Evolutionary conservation across 768 basidiomycete genomes (phyloP), one percentile per base, ranked within the genome.

Genomic region (Psilocybe sp.): DNA sequence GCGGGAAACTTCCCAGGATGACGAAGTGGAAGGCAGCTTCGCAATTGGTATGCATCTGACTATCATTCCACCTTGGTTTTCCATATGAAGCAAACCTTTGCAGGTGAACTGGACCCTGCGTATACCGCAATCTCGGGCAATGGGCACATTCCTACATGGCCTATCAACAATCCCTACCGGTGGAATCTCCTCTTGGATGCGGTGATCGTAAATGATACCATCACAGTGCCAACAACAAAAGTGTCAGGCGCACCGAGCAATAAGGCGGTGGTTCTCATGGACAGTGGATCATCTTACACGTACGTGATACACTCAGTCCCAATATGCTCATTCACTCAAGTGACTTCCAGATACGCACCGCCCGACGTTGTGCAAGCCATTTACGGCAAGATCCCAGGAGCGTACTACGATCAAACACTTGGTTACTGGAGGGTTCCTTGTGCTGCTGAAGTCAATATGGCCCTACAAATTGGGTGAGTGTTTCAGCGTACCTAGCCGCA

Each of bases 271-370:
- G 78, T 81, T 18, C 70, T 89, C 31, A 75, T 93, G 47, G 91
- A 93, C 64, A 91, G 80, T 51, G 91, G 91, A 5, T 85, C 91
- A 3, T 89, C 90, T 2, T 90, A 82, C 64, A 83, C 87, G 85
- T 89, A 62, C 51, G 87, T 61, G 12, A 4, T 44, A 9, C 31
- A 14, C 37, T 46, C 12, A 23, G 28, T 32, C 31, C 19, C 16
- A 20, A 11, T 33, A 34, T 39, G 14, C 16, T 33, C 37, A 50
- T 41, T 34, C 50, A 32, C 54, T 42, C 20, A 47, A n/a, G 41
- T 46, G 51, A 18, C 40, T 15, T 49, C 37, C 59, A 88, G 89
- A 15, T 92, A 93, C 64, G 86, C 79, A 5, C 80, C 91, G 1
- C 65, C 73, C 44, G 80, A 75, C 1, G 77, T 87, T 19, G 82